These are phyloP conservation scores for Alternaria brassicae DNA, from an alignment of 2,329 filamentous ascomycete genomes.

Conservation along the genomic window DNA sequence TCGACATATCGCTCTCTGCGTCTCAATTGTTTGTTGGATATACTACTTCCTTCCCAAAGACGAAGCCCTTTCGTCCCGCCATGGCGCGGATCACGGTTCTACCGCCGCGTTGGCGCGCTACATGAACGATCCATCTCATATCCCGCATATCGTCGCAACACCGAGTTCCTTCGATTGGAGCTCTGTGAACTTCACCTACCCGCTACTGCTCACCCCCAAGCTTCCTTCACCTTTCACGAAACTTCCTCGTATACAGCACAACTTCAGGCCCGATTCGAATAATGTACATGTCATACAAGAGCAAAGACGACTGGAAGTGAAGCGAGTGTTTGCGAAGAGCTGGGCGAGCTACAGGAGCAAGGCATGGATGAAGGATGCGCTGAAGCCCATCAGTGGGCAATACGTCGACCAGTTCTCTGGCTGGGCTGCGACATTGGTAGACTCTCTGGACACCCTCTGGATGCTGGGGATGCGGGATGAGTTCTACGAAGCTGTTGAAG, in stretches of 20 bases:
- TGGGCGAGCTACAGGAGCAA: conserved; percentile 55
- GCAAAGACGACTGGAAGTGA: conserved; percentile 35
- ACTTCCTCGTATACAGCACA: conserved; percentile 47
- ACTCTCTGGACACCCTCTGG: conserved; percentile 57
- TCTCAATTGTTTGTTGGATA: conserved; percentile 34
- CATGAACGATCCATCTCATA: conserved; percentile 39
- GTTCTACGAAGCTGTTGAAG: conserved; percentile 56
- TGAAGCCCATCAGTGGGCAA: conserved; percentile 52
- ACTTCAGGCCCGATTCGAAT: conserved; percentile 30
- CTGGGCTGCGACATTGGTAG: conserved; percentile 58
- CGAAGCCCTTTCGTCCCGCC: conserved; percentile 6
- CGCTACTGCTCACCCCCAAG: conserved; percentile 35
- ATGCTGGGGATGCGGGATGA: conserved; percentile 58
- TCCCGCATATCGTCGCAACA: conserved; percentile 33
- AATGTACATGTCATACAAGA: conserved; percentile 33
- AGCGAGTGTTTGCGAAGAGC: conserved; percentile 49
- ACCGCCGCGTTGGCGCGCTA: conserved; percentile 37
- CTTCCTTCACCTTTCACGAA: conserved; percentile 36
- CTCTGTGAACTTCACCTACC: conserved; percentile 37
- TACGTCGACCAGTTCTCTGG: conserved; percentile 55
- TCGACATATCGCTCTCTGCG: conserved; percentile 36
- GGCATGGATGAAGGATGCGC: conserved; percentile 58
- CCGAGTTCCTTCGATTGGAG: conserved; percentile 45
- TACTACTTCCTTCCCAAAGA: conserved; percentile 37
- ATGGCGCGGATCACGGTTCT: conserved; percentile 20